Evolutionary conservation across 2,329 filamentous ascomycete species (phyloP).

Genomic region (Ascocoryne sarcoides): DNA sequence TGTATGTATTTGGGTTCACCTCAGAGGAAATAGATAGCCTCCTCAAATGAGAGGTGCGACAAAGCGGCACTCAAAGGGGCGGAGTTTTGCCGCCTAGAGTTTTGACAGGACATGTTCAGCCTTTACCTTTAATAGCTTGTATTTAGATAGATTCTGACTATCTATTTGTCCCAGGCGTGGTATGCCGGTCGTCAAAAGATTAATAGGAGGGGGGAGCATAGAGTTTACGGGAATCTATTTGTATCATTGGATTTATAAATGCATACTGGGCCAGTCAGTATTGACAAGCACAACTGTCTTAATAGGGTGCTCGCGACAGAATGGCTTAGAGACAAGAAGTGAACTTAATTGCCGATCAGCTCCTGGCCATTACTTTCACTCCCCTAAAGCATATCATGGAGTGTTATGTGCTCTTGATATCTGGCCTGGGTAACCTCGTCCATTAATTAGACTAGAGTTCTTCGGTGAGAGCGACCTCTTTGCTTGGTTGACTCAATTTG

Average conservation of each 20-base stretch:
- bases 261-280: background rate
- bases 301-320: no score
- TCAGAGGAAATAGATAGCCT: conserved; percentile 45
- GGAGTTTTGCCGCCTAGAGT: background rate
- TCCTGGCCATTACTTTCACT: background rate
- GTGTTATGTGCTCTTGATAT: background rate
- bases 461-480: no score
- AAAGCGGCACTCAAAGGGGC: background rate
- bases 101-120: background rate
- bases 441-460: no score
- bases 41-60: background rate
- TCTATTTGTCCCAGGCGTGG: background rate
- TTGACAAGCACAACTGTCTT: no score
- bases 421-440: no score
- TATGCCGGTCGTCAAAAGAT: background rate
- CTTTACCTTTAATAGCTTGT: background rate
- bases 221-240: background rate
- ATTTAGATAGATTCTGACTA: background rate
- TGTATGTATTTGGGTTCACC: conserved; percentile 67
- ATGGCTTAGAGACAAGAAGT: no score
- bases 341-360: background rate
- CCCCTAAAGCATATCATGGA: background rate
- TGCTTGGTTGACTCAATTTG: no score
- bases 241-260: background rate
- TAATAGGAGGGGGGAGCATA: background rate